Base-by-base conservation (phyloP, 306 rosid species). In the Dalbergia oliveri region DNA sequence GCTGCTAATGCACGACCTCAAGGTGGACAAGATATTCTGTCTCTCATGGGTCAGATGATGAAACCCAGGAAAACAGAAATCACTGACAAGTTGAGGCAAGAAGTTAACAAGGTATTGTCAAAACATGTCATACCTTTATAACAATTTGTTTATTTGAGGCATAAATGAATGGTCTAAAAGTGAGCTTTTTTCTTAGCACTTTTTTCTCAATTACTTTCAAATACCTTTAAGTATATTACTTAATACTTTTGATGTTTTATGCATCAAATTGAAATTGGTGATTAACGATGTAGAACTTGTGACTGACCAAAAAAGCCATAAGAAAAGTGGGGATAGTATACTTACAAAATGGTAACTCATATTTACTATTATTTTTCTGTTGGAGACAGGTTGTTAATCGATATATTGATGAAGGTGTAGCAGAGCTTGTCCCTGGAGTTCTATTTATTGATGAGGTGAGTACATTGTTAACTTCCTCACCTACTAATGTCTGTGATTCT, bases 381-480 rank as follows among this genome's bases (percentile, higher is more conserved):
- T 73, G 67, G 66, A 80, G 79, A 61, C 88, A 95, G 99, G 99
- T 95, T 77, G 99, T 95, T 31, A 90, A 95, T 82, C 89, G 96
- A 11, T 95, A 93, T 69, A 95, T 95, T 64, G 98, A 95, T 78
- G 99, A 93, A 85, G 99, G 99, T 80, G 90, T 93, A 57, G 99
- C 99, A 8, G 99, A 95, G 86, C 99, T 95, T 83, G 99, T 95
- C 33, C 99, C 97, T n/a, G 99, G 99, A 72, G 99, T 95, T 88
- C 89, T 95, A 9, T 91, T 91, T 80, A 84, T 91, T 66, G 95
- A 91, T 78, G 95, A 89, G 95, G 95, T 91, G 70, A 53, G 66
- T 53, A 76, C 11, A 13, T 61, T 43, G 11, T 63, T 69, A 11
- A 39, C 8, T 54, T 43, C 33, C 66, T 80, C 35, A 35, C 35